phyloP scores from a whole-genome alignment of 768 basidiomycete genomes.

The Lentinula sp. region DNA sequence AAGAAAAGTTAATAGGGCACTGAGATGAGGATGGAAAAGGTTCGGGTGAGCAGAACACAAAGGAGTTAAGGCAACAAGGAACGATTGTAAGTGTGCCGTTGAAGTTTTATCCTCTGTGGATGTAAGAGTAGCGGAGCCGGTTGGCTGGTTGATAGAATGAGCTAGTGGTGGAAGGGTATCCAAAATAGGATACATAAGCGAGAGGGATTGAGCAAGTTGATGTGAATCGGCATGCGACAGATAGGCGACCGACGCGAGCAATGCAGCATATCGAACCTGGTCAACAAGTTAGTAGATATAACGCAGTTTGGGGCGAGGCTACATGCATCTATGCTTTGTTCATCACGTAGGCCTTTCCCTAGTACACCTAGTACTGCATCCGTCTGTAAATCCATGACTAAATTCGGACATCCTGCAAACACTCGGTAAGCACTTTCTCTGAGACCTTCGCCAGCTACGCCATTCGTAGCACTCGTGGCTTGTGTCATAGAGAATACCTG shows the following conservation, averaged over 20 bases:
- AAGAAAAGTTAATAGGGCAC: conserved; percentile 62
- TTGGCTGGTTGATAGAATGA: conserved; percentile 24
- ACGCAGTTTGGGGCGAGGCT: neutral
- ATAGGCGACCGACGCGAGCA: conserved; percentile 66
- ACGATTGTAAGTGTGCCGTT: conserved; percentile 49
- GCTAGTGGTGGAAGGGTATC: conserved; percentile 62
- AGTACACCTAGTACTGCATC: conserved; percentile 65
- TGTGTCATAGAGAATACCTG: conserved; percentile 57
- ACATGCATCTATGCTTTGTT: conserved; percentile 57
- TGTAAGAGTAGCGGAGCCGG: conserved; percentile 14
- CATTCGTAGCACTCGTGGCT: conserved; percentile 10
- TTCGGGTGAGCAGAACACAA: conserved; percentile 61
- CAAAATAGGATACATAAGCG: conserved; percentile 66
- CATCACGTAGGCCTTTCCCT: conserved; percentile 62
- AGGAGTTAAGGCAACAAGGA: conserved; percentile 65
- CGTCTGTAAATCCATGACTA: conserved; percentile 71
- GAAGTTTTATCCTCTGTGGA: conserved; percentile 24
- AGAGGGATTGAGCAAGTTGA: conserved; percentile 55
- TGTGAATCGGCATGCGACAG: conserved; percentile 53
- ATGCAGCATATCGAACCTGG: conserved; percentile 69
- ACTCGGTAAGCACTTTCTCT: conserved; percentile 65
- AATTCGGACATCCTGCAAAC: conserved; percentile 68
- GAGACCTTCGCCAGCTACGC: conserved; percentile 21
- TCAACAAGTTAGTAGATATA: neutral
- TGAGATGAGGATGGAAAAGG: conserved; percentile 72